Evolutionary conservation across 2,329 filamentous ascomycete species (phyloP), one percentile per base, ranked within the genome.

Genomic region (Chaetomium globosum): DNA sequence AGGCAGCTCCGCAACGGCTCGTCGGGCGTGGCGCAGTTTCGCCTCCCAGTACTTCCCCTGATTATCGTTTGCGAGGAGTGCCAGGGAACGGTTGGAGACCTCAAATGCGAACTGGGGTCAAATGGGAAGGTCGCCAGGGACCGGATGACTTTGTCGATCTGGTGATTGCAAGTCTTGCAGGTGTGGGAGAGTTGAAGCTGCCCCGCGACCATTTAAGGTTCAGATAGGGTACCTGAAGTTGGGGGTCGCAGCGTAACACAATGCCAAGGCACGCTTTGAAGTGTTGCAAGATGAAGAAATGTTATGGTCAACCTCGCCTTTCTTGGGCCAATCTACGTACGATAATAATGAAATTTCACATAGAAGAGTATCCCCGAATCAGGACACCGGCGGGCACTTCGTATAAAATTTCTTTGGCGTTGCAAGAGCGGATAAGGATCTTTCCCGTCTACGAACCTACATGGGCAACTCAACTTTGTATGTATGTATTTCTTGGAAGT

Each of bases 11-110:
- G 58, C 57, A 63, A 57, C 52, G 54, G 54, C 8, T 46, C 21
- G 12, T 49, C 13, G 59, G 51, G 43, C 52, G 65, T 67, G 65
- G 65, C 65, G 65, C 65, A 67, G 65, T 30, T 31, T 26, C 43
- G 52, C 52, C 59, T 55, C 59, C 61, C 65, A 43, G 61, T 66
- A 61, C 52, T 7, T 39, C 56, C 46, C 46, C n/a, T 48, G 46
- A 23, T 16, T 31, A 19, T 19, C 39, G 23, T 9, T 30, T 36
- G 33, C 33, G 9, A 36, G 33, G 33, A 36, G 33, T 39, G n/a
- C 39, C 39, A 43, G 39, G 43, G 59, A 55, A 58, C 30, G 19
- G 26, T 64, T 63, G 65, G 65, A 63, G 64, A 31, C 64, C 60
- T 66, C 63, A 56, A n/a, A 30, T 30, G 4, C 13, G 33, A 19